Evolutionary conservation across 1,284 basidiomycete species (phyloP).

Genomic region (Cutaneotrichosporon cutaneum): DNA sequence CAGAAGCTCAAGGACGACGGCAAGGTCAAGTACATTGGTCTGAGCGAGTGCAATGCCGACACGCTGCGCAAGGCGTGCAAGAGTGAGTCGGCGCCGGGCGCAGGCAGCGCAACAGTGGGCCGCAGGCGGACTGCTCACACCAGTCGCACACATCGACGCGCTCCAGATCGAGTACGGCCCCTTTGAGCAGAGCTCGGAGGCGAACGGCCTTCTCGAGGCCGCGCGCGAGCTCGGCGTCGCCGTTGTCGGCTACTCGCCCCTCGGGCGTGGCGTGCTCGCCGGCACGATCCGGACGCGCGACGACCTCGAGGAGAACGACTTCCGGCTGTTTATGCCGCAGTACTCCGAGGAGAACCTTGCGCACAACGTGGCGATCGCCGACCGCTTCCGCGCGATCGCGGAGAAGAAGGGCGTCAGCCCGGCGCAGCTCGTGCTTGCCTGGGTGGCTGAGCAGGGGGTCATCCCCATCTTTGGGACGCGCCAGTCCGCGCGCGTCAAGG

Average conservation of each 20-base stretch:
- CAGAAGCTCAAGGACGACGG: constrained; percentile 50
- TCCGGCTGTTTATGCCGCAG: constrained; percentile 41
- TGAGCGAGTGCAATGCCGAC: constrained; percentile 61
- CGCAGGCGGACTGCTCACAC: background rate
- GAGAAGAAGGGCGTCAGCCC: constrained; percentile 45
- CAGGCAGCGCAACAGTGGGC: constrained; percentile 57
- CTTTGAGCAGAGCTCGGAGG: constrained; percentile 52
- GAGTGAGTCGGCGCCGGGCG: constrained; percentile 55
- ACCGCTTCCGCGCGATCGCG: constrained; percentile 38
- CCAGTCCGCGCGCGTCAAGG: constrained; percentile 36
- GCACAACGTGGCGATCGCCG: constrained; percentile 47
- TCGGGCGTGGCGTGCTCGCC: constrained; percentile 49
- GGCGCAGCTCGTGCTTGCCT: constrained; percentile 53
- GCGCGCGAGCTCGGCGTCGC: constrained; percentile 50
- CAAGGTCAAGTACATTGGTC: constrained; percentile 51
- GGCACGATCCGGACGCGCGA: constrained; percentile 11
- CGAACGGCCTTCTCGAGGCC: constrained; percentile 51
- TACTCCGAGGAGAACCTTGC: constrained; percentile 46
- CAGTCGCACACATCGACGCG: constrained; percentile 53
- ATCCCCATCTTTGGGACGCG: constrained; percentile 53
- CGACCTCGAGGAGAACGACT: constrained; percentile 46
- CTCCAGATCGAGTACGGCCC: constrained; percentile 55
- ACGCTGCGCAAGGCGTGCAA: constrained; percentile 64
- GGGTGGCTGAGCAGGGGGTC: constrained; percentile 52
- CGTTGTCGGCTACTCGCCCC: constrained; percentile 51